Percentiles rank a stretch among this genome's conserved stretches.
These are phyloP conservation scores for Fusarium succisae DNA, from an alignment of 2,329 filamentous ascomycete species.

Conservation along the genomic window DNA sequence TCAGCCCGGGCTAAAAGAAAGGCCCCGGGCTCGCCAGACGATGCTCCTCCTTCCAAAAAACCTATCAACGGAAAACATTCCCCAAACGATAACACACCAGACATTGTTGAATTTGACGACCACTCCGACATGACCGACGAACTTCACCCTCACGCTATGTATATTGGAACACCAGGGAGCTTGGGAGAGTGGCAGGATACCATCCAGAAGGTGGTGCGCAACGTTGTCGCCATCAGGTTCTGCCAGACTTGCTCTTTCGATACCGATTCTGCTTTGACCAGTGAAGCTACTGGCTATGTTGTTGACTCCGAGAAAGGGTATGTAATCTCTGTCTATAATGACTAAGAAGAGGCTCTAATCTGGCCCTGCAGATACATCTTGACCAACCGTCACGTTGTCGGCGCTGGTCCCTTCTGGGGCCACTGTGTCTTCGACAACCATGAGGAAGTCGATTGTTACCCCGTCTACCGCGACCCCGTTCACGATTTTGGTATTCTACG, in stretches of 20 bases:
- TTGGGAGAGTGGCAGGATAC: slow-evolving; percentile 88
- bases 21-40: slow-evolving; percentile 55
- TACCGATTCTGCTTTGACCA: slow-evolving; percentile 92
- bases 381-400: slow-evolving; percentile 93
- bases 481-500: slow-evolving; percentile 98
- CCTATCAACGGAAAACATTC: slow-evolving; percentile 59
- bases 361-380: slow-evolving; percentile 70
- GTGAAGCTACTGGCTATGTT: slow-evolving; percentile 96
- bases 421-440: slow-evolving; percentile 99
- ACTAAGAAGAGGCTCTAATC: neutral
- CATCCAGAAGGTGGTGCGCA: slow-evolving; percentile 92
- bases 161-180: slow-evolving; percentile 51
- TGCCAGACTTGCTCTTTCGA: slow-evolving; percentile 98
- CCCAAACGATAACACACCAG: slow-evolving; percentile 60
- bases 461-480: slow-evolving; percentile 96
- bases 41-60: slow-evolving; percentile 49
- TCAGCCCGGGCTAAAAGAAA: slow-evolving; percentile 62
- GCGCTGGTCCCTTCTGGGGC: slow-evolving; percentile 95
- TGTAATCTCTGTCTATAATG: slow-evolving; percentile 44
- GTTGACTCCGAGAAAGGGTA: slow-evolving; percentile 91
- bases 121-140: slow-evolving; percentile 56
- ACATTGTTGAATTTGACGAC: slow-evolving; percentile 52
- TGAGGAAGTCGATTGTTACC: slow-evolving; percentile 93
- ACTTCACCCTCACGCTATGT: slow-evolving; percentile 48
- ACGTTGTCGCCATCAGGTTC: slow-evolving; percentile 98